Percentiles rank a stretch among this genome's conserved stretches.
Evolutionary conservation across 164 flowering plant genomes (phyloP).

Genomic region (Kalanchoe fedtschenkoi): DNA sequence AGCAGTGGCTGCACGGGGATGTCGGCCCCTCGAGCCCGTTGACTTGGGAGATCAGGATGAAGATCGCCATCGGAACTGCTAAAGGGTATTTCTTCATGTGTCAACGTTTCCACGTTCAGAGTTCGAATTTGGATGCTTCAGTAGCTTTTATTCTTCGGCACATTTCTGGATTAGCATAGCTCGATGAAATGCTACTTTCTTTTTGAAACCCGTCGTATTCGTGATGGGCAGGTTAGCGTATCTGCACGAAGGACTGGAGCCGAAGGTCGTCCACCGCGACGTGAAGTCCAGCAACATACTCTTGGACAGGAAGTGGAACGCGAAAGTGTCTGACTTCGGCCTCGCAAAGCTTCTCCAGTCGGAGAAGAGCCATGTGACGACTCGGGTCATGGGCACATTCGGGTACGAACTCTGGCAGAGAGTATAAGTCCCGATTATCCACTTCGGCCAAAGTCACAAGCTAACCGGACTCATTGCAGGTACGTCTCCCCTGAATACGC

Average conservation of each 20-base stretch:
- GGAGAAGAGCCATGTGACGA: slow-evolving; percentile 76
- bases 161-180: too few relatives aligned
- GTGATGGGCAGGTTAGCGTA: slow-evolving; percentile 54
- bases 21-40: slow-evolving; percentile 67
- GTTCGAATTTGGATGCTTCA: neutral
- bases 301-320: slow-evolving; percentile 65
- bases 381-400: slow-evolving; percentile 90
- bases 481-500: slow-evolving; percentile 95
- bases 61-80: slow-evolving; percentile 78
- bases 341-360: slow-evolving; percentile 78
- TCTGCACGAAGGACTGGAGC: slow-evolving; percentile 90
- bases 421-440: too few relatives aligned
- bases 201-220: neutral
- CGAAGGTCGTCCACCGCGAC: slow-evolving; percentile 93
- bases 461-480: slow-evolving; percentile 23
- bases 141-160: neutral
- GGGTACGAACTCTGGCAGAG: slow-evolving; percentile 42
- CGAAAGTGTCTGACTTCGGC: slow-evolving; percentile 89
- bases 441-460: neutral
- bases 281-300: slow-evolving; percentile 88
- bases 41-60: slow-evolving; percentile 83
- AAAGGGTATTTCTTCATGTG: slow-evolving; percentile 47
- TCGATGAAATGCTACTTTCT: neutral
- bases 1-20: slow-evolving; percentile 95
- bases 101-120: neutral